Conservation (phyloP, 352 stramenopile genomes). For the Phytophthora podocarpi region DNA sequence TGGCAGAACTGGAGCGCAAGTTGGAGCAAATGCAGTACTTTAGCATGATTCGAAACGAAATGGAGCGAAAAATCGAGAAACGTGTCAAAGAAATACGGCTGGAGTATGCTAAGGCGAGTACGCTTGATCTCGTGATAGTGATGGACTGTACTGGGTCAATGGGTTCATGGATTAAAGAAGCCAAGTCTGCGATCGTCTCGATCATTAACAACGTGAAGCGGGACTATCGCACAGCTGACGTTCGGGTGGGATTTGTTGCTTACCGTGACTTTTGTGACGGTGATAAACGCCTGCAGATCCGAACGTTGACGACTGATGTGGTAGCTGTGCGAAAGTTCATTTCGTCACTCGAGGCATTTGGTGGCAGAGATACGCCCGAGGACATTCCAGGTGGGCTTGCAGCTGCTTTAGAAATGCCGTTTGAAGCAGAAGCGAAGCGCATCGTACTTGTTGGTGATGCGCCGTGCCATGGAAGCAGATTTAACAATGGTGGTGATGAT, state of each 20-base stretch:
- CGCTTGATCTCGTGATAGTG: constrained; percentile 47
- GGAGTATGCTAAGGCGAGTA: constrained; percentile 21
- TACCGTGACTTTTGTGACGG: constrained; percentile 52
- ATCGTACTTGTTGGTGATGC: constrained; percentile 43
- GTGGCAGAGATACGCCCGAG: constrained; percentile 38
- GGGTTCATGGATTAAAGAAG: constrained; percentile 35
- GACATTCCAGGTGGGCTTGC: constrained; percentile 46
- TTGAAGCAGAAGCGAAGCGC: constrained; percentile 29
- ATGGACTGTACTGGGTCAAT: constrained; percentile 59
- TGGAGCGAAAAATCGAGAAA: constrained; percentile 18
- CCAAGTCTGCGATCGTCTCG: constrained; percentile 30
- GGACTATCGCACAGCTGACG: constrained; percentile 21
- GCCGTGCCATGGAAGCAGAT: constrained; percentile 44
- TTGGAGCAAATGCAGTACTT: constrained; percentile 22
- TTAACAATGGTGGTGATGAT: constrained; percentile 18
- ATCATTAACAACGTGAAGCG: constrained; percentile 41
- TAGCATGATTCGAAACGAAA: constrained; percentile 21
- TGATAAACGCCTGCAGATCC: constrained; percentile 24
- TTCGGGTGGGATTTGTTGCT: constrained; percentile 46
- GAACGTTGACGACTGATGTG: constrained; percentile 27
- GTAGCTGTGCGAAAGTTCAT: constrained; percentile 30
- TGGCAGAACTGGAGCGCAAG: constrained; percentile 13
- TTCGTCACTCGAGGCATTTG: constrained; percentile 20
- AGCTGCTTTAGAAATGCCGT: constrained; percentile 32
- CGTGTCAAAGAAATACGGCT: constrained; percentile 6